Conservation (phyloP, 106 monocot genomes). For the Dioscorea zingiberensis region DNA sequence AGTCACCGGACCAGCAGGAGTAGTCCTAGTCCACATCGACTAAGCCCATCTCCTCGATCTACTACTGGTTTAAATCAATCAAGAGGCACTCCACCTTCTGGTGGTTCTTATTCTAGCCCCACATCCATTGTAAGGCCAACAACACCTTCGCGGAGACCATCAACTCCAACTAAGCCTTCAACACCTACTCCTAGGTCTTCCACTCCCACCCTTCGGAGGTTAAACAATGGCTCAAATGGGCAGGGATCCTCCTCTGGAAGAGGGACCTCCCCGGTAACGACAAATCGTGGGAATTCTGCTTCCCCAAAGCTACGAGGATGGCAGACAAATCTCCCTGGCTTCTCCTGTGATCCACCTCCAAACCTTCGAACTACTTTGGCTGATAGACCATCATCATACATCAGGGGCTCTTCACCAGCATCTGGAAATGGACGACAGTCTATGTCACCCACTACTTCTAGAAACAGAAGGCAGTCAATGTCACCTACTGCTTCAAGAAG, state of each 20-base stretch:
- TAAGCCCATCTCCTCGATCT: constrained; percentile 75
- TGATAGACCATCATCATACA: constrained; percentile 39
- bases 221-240: constrained; percentile 44
- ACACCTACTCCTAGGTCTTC: constrained; percentile 56
- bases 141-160: constrained; percentile 52
- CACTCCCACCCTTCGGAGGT: constrained; percentile 59
- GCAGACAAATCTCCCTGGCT: constrained; percentile 54
- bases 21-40: constrained; percentile 69
- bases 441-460: constrained; percentile 1
- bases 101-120: constrained; percentile 42
- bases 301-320: constrained; percentile 73
- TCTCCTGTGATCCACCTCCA: constrained; percentile 69
- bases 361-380: constrained; percentile 77
- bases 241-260: constrained; percentile 41
- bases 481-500: constrained; percentile 80
- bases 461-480: constrained; percentile 46
- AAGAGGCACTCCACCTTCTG: constrained; percentile 59
- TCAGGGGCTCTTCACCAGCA: constrained; percentile 68
- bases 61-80: constrained; percentile 24
- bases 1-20: constrained; percentile 42
- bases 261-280: constrained; percentile 57
- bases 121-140: constrained; percentile 22
- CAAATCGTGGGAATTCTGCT: constrained; percentile 52
- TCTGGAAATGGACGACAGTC: constrained; percentile 50
- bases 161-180: constrained; percentile 42